Conservation (phyloP, 2,329 filamentous ascomycete species). For the Clarireedia homoeocarpa region DNA sequence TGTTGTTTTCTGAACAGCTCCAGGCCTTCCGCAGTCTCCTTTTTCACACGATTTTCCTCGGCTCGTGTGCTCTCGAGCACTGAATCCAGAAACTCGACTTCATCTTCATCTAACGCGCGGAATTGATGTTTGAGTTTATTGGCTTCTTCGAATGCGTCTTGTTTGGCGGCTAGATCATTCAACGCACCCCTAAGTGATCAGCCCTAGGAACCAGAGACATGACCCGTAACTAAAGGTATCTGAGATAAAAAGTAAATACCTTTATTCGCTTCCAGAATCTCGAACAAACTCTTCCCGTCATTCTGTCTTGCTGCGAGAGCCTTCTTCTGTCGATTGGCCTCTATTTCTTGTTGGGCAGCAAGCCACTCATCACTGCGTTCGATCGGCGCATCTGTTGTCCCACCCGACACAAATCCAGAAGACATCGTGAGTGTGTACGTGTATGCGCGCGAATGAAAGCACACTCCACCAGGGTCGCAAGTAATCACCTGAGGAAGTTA, state of each 20-base stretch:
- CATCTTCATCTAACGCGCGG: slow-evolving; percentile 68
- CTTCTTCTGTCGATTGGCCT: slow-evolving; percentile 25
- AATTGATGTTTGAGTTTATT: slow-evolving; percentile 69
- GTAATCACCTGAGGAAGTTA: neutral
- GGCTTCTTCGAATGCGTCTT: slow-evolving; percentile 73
- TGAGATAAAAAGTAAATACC: slow-evolving; percentile 35
- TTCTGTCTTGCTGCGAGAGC: slow-evolving; percentile 33
- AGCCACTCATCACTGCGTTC: slow-evolving; percentile 32
- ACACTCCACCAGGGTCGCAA: neutral
- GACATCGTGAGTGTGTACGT: slow-evolving; percentile 31
- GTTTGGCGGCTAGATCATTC: slow-evolving; percentile 56
- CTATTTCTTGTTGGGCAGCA: slow-evolving; percentile 32
- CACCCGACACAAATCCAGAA: slow-evolving; percentile 43
- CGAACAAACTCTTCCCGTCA: slow-evolving; percentile 56
- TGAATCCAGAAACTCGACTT: slow-evolving; percentile 65
- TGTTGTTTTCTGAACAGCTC: slow-evolving; percentile 47
- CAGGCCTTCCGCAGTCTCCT: slow-evolving; percentile 51
- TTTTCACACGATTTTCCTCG: slow-evolving; percentile 46
- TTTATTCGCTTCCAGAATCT: slow-evolving; percentile 76
- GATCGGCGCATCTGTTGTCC: slow-evolving; percentile 36
- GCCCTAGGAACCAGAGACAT: slow-evolving; percentile 8
- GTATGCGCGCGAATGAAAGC: neutral
- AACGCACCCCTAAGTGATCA: slow-evolving; percentile 30
- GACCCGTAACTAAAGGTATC: slow-evolving; percentile 7
- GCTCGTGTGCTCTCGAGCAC: slow-evolving; percentile 41